Evolutionary conservation across 139 green algal genomes (phyloP).

Genomic region (Closterium sp.): DNA sequence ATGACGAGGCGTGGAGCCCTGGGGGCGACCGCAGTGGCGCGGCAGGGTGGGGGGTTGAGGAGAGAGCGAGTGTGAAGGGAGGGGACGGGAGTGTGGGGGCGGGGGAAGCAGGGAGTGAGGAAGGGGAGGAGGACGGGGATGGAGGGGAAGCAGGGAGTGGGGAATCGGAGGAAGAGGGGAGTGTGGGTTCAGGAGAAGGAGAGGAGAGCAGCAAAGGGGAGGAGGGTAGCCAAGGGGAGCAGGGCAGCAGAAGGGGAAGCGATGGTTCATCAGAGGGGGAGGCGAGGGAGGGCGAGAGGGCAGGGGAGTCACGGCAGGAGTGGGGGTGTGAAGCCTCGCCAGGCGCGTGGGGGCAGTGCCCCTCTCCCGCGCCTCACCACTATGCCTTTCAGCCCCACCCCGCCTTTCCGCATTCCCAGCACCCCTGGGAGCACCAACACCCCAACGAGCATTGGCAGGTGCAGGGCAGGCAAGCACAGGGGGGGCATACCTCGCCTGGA

Average conservation of each 20-base stretch:
- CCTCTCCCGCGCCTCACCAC: not conserved
- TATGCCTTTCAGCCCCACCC: not conserved
- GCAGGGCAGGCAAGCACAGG: not conserved
- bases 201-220: not conserved
- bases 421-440: not conserved
- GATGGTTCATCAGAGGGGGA: not conserved
- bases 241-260: not conserved
- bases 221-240: not conserved
- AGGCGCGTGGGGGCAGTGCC: not conserved
- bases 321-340: not conserved
- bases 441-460: not conserved
- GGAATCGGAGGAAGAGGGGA: not conserved
- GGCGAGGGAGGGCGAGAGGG: not conserved
- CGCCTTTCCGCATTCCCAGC: not conserved
- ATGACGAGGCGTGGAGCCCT: not conserved
- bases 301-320: not conserved
- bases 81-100: not conserved
- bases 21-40: not conserved
- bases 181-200: not conserved
- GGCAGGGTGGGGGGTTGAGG: not conserved
- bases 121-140: not conserved
- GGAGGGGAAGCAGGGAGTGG: not conserved
- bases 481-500: not conserved
- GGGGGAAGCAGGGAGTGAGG: not conserved
- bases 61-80: not conserved